Base-by-base conservation (phyloP, 176 grass and related monocot genomes). In the Oryza glumipatula region DNA sequence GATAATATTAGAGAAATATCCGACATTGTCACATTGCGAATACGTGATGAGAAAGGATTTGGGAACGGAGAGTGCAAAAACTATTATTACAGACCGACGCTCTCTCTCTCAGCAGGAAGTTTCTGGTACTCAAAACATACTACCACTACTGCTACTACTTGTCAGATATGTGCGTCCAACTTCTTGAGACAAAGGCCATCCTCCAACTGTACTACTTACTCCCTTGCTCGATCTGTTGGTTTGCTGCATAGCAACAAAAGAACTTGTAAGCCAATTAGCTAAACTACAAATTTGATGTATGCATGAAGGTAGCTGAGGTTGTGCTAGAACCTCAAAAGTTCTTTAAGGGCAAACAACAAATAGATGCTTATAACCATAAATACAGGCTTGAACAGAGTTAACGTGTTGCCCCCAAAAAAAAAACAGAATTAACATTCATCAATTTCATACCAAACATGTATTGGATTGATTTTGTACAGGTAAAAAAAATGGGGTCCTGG, bases 191-290 rank as follows among this genome's bases (percentile, higher is more conserved):
- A 83, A 56, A 22, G 4, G 60, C 28, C 9, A 66, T 24, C 71
- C 41, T 49, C 43, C 60, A 66, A 39, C 58, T 66, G 71, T 24
- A 83, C 41, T 17, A 21, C 46, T 46, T 76, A 13, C 13, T 52
- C 12, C 32, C 61, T 41, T 68, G 30, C 60, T 84, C 17, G 15
- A 65, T 54, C 47, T 11, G 32, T 43, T 84, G 61, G 72, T 56
- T 21, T 68, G 61, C 82, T 84, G 82, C 60, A 68, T 54, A 68
- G 21, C 16, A 23, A 66, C 10, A 51, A 1, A 76, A 76, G 2
- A 36, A 9, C 58, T 5, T 63, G 58, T 63, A 23, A 7, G 23
- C n/a, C 0, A 63, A 23, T 63, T 3, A n/a, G n/a, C n/a, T 61
- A 22, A 61, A 61, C 58, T 22, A 11, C 3, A 23, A 11, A 63